These are phyloP conservation scores for Colletotrichum musicola DNA, from an alignment of 2,329 filamentous ascomycete species.

Conservation along the genomic window DNA sequence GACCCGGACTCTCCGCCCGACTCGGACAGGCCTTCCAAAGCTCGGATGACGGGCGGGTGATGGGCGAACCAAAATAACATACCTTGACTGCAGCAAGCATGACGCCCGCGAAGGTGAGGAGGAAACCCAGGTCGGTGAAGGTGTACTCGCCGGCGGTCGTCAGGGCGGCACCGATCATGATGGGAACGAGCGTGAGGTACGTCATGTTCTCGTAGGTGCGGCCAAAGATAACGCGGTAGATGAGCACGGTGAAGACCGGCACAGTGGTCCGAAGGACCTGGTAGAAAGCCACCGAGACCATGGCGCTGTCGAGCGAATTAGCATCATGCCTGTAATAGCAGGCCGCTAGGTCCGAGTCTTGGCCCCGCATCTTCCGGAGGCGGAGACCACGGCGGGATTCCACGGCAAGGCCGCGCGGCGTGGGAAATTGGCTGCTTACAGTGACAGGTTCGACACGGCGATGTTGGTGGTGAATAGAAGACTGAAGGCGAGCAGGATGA, in stretches of 20 bases:
- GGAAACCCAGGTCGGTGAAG: slow-evolving; percentile 69
- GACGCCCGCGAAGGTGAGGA: slow-evolving; percentile 66
- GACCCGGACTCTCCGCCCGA: background rate
- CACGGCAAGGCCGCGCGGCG: slow-evolving; percentile 7
- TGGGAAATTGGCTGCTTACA: slow-evolving; percentile 51
- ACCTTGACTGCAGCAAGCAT: slow-evolving; percentile 68
- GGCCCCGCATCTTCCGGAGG: slow-evolving; percentile 13
- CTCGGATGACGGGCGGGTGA: slow-evolving; percentile 19
- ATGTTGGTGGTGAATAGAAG: slow-evolving; percentile 74
- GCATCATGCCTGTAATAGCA: slow-evolving; percentile 5
- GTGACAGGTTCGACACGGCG: slow-evolving; percentile 73
- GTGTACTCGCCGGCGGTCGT: slow-evolving; percentile 74
- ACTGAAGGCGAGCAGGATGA: slow-evolving; percentile 70
- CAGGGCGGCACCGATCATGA: slow-evolving; percentile 70
- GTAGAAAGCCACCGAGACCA: slow-evolving; percentile 76
- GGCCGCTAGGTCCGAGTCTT: background rate
- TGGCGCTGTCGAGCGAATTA: slow-evolving; percentile 48
- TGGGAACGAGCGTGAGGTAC: slow-evolving; percentile 71
- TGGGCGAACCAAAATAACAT: slow-evolving; percentile 34
- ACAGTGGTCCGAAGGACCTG: slow-evolving; percentile 73
- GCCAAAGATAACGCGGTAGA: slow-evolving; percentile 68
- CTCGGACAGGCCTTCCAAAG: slow-evolving; percentile 20
- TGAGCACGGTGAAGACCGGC: slow-evolving; percentile 72
- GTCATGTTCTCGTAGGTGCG: slow-evolving; percentile 68
- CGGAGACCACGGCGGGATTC: slow-evolving; percentile 10